phyloP scores from a whole-genome alignment of 78 protist genomes.

The Capsaspora owczarzaki region DNA sequence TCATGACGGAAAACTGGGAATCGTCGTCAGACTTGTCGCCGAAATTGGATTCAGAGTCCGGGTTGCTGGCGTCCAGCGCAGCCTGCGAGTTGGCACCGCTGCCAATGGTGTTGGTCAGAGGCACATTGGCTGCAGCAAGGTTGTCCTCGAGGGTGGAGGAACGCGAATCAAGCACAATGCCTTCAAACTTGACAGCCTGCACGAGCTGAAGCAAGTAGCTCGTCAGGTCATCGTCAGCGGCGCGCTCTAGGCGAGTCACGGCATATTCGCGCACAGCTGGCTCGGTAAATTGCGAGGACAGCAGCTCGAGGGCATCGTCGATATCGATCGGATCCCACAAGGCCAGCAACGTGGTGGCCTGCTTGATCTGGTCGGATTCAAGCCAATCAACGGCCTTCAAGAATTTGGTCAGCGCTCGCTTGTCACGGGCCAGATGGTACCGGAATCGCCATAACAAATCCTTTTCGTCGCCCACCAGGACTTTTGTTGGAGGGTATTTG shows the following conservation, averaged over 20 bases:
- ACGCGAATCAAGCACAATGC: no score
- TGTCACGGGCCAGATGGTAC: slow-evolving; percentile 56
- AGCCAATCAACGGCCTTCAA: slow-evolving; percentile 84
- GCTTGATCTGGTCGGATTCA: slow-evolving; percentile 10
- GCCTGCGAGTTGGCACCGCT: no score
- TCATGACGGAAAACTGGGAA: no score
- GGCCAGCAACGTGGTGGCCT: slow-evolving; percentile 17
- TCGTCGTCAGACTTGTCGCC: no score
- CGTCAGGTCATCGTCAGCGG: slow-evolving; percentile 44
- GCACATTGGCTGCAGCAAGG: no score
- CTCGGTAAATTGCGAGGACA: slow-evolving; percentile 32
- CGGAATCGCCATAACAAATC: slow-evolving; percentile 66
- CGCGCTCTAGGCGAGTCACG: slow-evolving; percentile 45
- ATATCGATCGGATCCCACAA: slow-evolving; percentile 45
- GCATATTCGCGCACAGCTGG: slow-evolving; percentile 71
- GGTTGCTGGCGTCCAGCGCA: no score
- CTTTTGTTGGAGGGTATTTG: background rate
- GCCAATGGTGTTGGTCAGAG: no score
- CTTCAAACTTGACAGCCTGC: slow-evolving; percentile 76
- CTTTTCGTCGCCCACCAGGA: slow-evolving; percentile 28
- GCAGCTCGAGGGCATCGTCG: slow-evolving; percentile 78
- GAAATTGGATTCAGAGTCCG: no score
- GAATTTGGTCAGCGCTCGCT: slow-evolving; percentile 74
- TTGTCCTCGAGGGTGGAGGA: no score
- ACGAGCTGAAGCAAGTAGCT: slow-evolving; percentile 87